Evolutionary conservation across 805 yeast species (phyloP).

Genomic region (Jamesozyma gamospora): DNA sequence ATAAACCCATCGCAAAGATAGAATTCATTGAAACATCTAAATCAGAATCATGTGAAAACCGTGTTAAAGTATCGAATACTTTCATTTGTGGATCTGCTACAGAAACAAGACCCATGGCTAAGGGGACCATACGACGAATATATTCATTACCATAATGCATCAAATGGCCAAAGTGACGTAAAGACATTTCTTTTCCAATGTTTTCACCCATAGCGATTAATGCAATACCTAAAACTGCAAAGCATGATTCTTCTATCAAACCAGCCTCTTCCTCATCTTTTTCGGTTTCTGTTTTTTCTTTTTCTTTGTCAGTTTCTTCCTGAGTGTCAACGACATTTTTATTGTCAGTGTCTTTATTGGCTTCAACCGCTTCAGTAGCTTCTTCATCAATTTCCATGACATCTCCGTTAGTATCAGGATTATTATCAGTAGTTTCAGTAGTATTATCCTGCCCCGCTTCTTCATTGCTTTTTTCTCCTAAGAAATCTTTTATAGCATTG

Average conservation of each 20-base stretch:
- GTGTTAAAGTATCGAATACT: constrained; percentile 89
- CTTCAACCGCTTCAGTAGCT: constrained; percentile 10
- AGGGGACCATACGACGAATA: constrained; percentile 88
- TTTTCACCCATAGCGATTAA: constrained; percentile 95
- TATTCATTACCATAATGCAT: constrained; percentile 95
- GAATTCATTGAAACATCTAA: constrained; percentile 90
- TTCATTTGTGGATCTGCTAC: constrained; percentile 94
- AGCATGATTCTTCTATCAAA: constrained; percentile 41
- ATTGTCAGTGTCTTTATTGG: constrained; percentile 36
- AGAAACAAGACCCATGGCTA: constrained; percentile 94
- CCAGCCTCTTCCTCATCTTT: constrained; percentile 27
- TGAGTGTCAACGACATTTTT: constrained; percentile 27
- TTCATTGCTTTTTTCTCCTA: constrained; percentile 25
- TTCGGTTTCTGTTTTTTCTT: constrained; percentile 18
- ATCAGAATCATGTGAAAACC: constrained; percentile 94
- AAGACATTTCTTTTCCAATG: constrained; percentile 93
- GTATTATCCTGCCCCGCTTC: constrained; percentile 20
- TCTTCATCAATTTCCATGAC: constrained; percentile 17
- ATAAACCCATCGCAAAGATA: constrained; percentile 92
- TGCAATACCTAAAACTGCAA: constrained; percentile 91
- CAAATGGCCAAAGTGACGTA: constrained; percentile 93
- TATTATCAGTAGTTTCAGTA: constrained; percentile 11
- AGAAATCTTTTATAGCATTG: constrained; percentile 23
- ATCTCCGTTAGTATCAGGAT: constrained; percentile 14
- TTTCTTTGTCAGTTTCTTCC: constrained; percentile 11